Evolutionary conservation across 2,329 filamentous ascomycete genomes (phyloP).

Genomic region (Ophiostoma tasmaniense): DNA sequence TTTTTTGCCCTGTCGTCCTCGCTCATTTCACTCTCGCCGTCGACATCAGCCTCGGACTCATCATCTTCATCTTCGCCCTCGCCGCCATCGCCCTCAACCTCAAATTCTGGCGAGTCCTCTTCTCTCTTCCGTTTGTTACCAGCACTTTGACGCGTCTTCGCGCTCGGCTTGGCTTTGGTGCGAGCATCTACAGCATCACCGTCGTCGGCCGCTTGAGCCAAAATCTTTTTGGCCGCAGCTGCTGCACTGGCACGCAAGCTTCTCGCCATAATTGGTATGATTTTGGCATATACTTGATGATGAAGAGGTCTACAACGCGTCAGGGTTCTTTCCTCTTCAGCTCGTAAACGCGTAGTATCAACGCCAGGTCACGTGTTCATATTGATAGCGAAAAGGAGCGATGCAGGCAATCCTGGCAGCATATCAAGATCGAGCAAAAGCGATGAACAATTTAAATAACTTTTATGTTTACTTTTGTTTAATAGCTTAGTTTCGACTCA

Average conservation of each 20-base stretch:
- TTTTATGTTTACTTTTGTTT: neutral
- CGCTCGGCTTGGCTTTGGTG: neutral
- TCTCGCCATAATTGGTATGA: conserved; percentile 7
- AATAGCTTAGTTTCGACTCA: neutral
- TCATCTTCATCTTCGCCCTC: neutral
- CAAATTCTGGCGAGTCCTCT: conserved; percentile 3
- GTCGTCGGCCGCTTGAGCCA: conserved; percentile 7
- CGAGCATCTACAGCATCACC: neutral
- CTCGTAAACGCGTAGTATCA: conserved; percentile 6
- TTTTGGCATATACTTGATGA: neutral
- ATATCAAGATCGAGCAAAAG: neutral
- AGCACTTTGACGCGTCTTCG: neutral
- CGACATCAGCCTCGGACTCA: neutral
- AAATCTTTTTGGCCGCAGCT: conserved; percentile 14
- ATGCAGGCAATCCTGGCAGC: neutral
- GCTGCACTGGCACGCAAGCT: conserved; percentile 16
- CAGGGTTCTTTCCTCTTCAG: neutral
- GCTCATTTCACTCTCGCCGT: neutral
- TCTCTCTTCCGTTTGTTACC: conserved; percentile 6
- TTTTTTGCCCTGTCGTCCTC: neutral
- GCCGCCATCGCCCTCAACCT: neutral
- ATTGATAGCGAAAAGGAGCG: neutral
- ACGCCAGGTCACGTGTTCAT: conserved; percentile 14
- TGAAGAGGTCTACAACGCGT: neutral
- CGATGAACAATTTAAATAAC: neutral